phyloP scores from a whole-genome alignment of 345 rosid genomes.

The Geranium rotundifolium region DNA sequence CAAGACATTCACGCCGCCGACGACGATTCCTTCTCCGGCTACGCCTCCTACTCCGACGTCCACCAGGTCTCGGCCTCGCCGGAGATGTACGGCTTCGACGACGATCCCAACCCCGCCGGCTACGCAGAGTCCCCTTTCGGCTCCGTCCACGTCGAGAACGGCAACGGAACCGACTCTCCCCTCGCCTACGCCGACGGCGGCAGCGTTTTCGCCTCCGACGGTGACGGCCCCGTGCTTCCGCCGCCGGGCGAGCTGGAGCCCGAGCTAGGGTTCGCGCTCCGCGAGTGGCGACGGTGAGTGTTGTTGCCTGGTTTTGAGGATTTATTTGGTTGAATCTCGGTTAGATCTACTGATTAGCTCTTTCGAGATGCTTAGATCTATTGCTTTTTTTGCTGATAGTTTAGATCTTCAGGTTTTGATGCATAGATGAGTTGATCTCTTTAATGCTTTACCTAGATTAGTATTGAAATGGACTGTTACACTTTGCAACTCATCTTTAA shows the following conservation, averaged over 20 bases:
- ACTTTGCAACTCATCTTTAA: too few species aligned
- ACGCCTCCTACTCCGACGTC: slow-evolving; percentile 39
- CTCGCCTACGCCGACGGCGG: slow-evolving; percentile 24
- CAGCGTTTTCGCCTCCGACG: slow-evolving; percentile 38
- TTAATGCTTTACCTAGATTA: not conserved
- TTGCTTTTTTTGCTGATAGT: too few species aligned
- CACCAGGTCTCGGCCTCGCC: slow-evolving; percentile 33
- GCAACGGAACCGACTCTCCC: slow-evolving; percentile 38
- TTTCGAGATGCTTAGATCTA: slow-evolving; percentile 18
- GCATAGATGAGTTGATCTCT: too few species aligned
- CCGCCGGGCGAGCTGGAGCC: slow-evolving; percentile 54
- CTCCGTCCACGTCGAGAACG: slow-evolving; percentile 36
- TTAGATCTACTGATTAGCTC: slow-evolving; percentile 16
- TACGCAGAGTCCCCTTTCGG: slow-evolving; percentile 41
- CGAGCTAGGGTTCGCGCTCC: slow-evolving; percentile 56
- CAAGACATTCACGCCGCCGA: slow-evolving; percentile 26
- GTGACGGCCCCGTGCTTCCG: slow-evolving; percentile 68
- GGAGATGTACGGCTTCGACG: slow-evolving; percentile 36
- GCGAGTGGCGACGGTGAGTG: slow-evolving; percentile 78
- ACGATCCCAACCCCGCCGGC: slow-evolving; percentile 23
- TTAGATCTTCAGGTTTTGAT: not conserved
- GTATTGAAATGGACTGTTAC: too few species aligned
- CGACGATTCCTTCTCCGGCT: slow-evolving; percentile 24
- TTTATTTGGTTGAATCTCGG: not conserved
- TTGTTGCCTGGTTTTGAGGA: not conserved